Base-by-base conservation (phyloP, 805 yeast species). In the Hanseniaspora lindneri region DNA sequence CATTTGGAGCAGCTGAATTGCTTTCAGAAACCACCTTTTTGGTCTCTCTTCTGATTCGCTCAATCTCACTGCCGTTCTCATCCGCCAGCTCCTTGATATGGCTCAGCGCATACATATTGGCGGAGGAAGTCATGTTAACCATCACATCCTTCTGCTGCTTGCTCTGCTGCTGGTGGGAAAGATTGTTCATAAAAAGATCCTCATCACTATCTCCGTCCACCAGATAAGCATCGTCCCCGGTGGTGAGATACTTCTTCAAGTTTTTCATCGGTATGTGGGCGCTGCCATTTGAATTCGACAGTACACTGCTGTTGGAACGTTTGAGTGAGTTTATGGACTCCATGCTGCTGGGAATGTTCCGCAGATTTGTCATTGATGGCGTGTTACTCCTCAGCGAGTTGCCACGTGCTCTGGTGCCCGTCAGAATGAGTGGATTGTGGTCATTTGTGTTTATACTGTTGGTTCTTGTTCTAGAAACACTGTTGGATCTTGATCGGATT, bases 181-280 rank as follows among this genome's bases (percentile, higher is more conserved):
- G 63, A 4, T 61, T 70, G 50, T 66, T 67, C 52, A 68, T 65
- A 51, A 65, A 66, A 33, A 67, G 56, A 4, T 62, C 62, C 40
- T 56, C 63, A 40, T 66, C 67, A 11, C 59, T 61, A 9, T 54
- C 57, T 3, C 51, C 53, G 20, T 53, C 54, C 3, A 53, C 54
- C 30, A 43, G 52, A 4, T 55, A 54, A 40, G 57, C 55, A 1
- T 53, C 51, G 21, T 59, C 58, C 20, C 58, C 61, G 20, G 55
- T 46, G 4, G 49, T 39, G 4, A 46, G 19, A 28, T 46, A 46
- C 9, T 39, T 46, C 16, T 46, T 46, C 20, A 46, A 25, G 20
- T 46, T 46, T 19, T 39, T 46, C 49, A 46, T 39, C 2, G 49
- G 29, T 4, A 46, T 81, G 81, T 64, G 84, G 81, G 46, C 92